A percentile compares a stretch with the other conserved stretches of the same genome.
Evolutionary conservation across 495 filamentous ascomycete genomes (phyloP).

Genomic region (Trichoderma virens): DNA sequence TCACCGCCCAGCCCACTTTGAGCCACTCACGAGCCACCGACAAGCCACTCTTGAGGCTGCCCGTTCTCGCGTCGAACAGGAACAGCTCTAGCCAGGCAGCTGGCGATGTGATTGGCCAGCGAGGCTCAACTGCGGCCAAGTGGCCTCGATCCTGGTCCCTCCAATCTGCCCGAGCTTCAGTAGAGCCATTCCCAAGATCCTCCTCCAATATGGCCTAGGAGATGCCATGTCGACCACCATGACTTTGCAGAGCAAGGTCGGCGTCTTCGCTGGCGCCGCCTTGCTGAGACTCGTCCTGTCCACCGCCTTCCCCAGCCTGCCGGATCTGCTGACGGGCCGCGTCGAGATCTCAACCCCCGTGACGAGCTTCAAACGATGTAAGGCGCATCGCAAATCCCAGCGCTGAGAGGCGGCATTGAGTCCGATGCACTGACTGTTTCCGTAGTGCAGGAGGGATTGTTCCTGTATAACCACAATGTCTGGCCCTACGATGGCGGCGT

Average conservation of each 20-base stretch:
- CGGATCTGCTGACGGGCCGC: slow-evolving; percentile 77
- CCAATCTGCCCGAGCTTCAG: neutral
- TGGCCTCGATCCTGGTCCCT: slow-evolving; percentile 15
- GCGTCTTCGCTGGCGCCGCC: slow-evolving; percentile 69
- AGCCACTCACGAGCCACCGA: neutral
- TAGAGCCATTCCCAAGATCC: slow-evolving; percentile 11
- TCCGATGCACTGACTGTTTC: neutral
- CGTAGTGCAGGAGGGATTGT: slow-evolving; percentile 89
- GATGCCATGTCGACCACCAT: slow-evolving; percentile 33
- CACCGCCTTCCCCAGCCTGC: slow-evolving; percentile 71
- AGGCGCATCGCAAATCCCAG: slow-evolving; percentile 21
- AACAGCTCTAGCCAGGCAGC: neutral
- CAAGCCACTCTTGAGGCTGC: neutral
- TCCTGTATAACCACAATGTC: slow-evolving; percentile 91
- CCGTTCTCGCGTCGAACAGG: neutral
- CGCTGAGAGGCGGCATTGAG: neutral
- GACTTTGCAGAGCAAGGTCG: slow-evolving; percentile 53
- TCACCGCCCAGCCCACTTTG: neutral
- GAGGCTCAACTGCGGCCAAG: slow-evolving; percentile 7
- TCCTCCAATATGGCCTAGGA: slow-evolving; percentile 20
- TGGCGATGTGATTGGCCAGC: neutral
- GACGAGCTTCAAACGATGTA: slow-evolving; percentile 95
- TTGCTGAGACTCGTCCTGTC: slow-evolving; percentile 74
- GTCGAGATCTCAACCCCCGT: slow-evolving; percentile 96
- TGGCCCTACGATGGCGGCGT: slow-evolving; percentile 97